These are phyloP conservation scores for Durotheca rogersii DNA, from an alignment of 495 filamentous ascomycete species.

Conservation along the genomic window DNA sequence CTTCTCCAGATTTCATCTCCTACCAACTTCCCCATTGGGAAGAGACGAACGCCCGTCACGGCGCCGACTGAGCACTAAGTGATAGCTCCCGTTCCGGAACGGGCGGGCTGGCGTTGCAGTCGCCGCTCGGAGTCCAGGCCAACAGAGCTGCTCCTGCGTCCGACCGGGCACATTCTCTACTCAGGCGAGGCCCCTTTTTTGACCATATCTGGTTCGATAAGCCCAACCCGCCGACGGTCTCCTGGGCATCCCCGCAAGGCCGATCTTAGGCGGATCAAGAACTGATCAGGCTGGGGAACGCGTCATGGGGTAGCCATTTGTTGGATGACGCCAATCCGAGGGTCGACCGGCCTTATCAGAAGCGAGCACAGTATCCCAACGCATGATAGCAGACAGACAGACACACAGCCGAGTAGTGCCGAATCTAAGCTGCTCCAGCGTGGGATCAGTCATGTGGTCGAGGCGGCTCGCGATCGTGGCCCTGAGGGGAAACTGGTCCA, in stretches of 20 bases:
- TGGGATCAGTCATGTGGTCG: constrained; percentile 24
- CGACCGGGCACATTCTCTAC: neutral
- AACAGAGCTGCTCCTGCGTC: constrained; percentile 1
- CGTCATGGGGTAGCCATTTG: constrained; percentile 8
- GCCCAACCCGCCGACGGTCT: constrained; percentile 3
- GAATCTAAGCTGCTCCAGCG: constrained; percentile 21
- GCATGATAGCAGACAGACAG: constrained; percentile 5
- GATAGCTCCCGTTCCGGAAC: constrained; percentile 30
- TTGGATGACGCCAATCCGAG: constrained; percentile 12
- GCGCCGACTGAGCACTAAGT: constrained; percentile 21
- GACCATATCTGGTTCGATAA: constrained; percentile 4
- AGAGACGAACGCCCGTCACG: constrained; percentile 9
- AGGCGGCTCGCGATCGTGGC: constrained; percentile 2
- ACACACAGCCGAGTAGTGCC: constrained; percentile 22
- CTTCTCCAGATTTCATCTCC: constrained; percentile 12
- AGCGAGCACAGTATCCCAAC: constrained; percentile 5
- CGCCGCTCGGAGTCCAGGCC: constrained; percentile 15
- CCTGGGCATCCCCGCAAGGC: constrained; percentile 6
- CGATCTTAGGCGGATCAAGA: constrained; percentile 20
- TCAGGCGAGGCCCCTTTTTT: neutral
- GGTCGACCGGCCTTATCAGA: neutral
- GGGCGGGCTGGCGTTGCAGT: constrained; percentile 12
- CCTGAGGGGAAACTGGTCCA: constrained; percentile 21
- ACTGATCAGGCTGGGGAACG: constrained; percentile 15
- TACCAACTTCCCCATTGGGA: constrained; percentile 22